Conservation (phyloP, 2,329 filamentous ascomycete genomes). For the Fusarium xylarioides region DNA sequence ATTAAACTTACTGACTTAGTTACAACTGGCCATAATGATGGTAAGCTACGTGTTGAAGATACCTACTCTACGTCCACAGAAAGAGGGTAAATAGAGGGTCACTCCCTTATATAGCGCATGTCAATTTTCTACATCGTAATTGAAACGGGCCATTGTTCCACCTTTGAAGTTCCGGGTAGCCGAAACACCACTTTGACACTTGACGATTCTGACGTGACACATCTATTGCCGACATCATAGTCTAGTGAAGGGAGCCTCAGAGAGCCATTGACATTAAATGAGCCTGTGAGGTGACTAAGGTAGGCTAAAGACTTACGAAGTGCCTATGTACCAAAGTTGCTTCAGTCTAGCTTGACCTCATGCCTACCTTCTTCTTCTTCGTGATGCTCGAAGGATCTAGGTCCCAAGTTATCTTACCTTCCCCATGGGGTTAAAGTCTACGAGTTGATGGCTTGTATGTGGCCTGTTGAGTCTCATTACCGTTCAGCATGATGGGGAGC, state of each 20-base stretch:
- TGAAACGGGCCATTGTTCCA: background rate
- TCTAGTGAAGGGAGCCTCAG: rapidly evolving
- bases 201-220: background rate
- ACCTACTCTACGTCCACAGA: too few relatives aligned
- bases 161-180: background rate
- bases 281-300: too few relatives aligned
- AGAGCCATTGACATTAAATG: too few relatives aligned
- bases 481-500: background rate
- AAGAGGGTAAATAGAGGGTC: too few relatives aligned
- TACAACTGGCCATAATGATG: background rate
- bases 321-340: background rate
- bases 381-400: too few relatives aligned
- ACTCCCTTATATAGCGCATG: too few relatives aligned
- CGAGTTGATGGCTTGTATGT: too few relatives aligned
- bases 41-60: background rate
- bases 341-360: too few relatives aligned
- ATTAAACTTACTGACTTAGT: rapidly evolving
- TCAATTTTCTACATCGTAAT: background rate
- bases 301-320: too few relatives aligned
- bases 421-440: too few relatives aligned
- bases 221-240: background rate
- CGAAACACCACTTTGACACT: background rate
- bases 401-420: background rate
- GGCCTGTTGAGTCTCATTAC: rapidly evolving
- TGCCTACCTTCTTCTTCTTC: too few relatives aligned